These are phyloP conservation scores for Rhododendron simsii DNA, from an alignment of 148 eudicot species.

Conservation along the genomic window DNA sequence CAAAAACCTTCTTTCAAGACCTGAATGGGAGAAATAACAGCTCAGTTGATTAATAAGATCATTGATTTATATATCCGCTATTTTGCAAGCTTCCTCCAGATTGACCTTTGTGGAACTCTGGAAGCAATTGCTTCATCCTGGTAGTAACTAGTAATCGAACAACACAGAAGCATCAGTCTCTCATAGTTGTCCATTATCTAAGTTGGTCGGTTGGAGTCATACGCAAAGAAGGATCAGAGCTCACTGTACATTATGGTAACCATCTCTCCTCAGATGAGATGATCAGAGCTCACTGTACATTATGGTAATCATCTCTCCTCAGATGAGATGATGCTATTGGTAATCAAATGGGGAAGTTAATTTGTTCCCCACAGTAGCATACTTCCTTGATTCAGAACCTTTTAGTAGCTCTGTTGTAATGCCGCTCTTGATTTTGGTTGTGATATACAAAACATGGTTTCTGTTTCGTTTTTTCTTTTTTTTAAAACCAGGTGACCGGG, in stretches of 20 bases:
- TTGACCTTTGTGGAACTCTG: background rate
- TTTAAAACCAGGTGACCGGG: too few relatives aligned
- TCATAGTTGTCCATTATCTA: conserved; percentile 11
- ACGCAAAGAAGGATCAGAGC: background rate
- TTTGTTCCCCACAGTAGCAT: background rate
- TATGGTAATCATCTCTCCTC: background rate
- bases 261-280: background rate
- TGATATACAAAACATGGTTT: background rate
- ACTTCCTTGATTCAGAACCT: background rate
- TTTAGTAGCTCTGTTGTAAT: background rate
- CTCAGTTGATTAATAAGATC: conserved; percentile 19
- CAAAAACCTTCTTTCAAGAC: conserved; percentile 36
- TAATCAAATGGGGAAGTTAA: background rate
- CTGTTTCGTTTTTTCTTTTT: too few relatives aligned
- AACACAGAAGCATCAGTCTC: conserved; percentile 9
- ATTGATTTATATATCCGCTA: too few relatives aligned
- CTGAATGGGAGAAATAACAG: conserved; percentile 24
- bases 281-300: background rate
- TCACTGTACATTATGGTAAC: background rate
- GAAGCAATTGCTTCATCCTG: background rate
- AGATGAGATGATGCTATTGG: background rate
- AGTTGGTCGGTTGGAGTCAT: background rate
- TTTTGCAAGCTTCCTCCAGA: background rate
- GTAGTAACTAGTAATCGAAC: conserved; percentile 5
- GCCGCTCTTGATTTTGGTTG: background rate